phyloP scores from a whole-genome alignment of 2,329 filamentous ascomycete genomes.

The Exophiala xenobiotica region DNA sequence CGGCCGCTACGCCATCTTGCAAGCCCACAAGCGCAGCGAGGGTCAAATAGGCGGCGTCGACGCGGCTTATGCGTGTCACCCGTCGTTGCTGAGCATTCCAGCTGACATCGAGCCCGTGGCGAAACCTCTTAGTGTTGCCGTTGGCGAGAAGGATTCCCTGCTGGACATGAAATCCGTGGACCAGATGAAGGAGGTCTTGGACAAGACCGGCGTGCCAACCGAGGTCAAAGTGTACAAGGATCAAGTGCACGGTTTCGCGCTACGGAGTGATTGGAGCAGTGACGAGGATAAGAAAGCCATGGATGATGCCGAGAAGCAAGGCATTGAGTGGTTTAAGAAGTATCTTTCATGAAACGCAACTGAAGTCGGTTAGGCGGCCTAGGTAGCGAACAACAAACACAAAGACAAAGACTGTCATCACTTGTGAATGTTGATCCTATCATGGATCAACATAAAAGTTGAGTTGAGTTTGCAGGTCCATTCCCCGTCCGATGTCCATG shows the following conservation, averaged over 20 bases:
- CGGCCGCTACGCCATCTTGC: constrained; percentile 41
- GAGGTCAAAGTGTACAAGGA: constrained; percentile 46
- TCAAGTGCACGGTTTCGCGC: constrained; percentile 47
- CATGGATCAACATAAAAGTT: too few relatives aligned
- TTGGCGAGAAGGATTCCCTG: constrained; percentile 45
- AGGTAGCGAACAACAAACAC: too few relatives aligned
- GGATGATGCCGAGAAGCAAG: constrained; percentile 46
- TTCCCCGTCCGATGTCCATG: too few relatives aligned
- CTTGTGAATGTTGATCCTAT: too few relatives aligned
- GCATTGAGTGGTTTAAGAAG: constrained; percentile 42
- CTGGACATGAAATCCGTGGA: constrained; percentile 40
- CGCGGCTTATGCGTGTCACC: constrained; percentile 45
- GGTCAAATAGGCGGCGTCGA: constrained; percentile 37
- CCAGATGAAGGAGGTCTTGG: constrained; percentile 43
- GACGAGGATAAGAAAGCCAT: constrained; percentile 50
- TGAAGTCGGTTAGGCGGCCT: too few relatives aligned
- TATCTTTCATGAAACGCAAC: constrained; percentile 34
- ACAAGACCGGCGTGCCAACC: constrained; percentile 39
- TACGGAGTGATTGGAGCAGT: constrained; percentile 42
- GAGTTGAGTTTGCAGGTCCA: too few relatives aligned
- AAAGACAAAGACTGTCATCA: too few relatives aligned
- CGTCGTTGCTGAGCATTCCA: constrained; percentile 43
- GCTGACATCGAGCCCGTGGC: constrained; percentile 42
- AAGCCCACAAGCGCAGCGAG: constrained; percentile 31
- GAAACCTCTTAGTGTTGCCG: constrained; percentile 42